Evolutionary conservation across 768 basidiomycete genomes (phyloP).

Genomic region (Hypholoma sublateritium): DNA sequence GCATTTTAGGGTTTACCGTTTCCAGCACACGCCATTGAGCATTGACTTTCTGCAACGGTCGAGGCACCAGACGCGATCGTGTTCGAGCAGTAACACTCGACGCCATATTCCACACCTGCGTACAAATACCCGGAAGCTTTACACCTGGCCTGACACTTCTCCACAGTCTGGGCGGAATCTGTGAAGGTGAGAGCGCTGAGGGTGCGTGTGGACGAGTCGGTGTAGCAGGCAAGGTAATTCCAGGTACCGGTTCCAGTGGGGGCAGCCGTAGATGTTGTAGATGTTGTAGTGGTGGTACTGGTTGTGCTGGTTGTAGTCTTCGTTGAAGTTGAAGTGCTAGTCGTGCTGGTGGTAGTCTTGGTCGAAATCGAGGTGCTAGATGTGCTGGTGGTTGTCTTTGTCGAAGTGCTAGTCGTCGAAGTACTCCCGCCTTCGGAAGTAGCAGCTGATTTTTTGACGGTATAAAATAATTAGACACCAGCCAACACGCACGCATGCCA

Average conservation of each 20-base stretch:
- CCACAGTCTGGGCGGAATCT: slow-evolving; percentile 23
- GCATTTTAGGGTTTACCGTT: slow-evolving; percentile 20
- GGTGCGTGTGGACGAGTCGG: slow-evolving; percentile 21
- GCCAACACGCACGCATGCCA: neutral
- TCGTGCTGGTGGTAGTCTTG: slow-evolving; percentile 12
- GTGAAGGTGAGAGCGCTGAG: slow-evolving; percentile 18
- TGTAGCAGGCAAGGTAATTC: slow-evolving; percentile 28
- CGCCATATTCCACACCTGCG: slow-evolving; percentile 31
- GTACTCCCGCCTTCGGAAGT: slow-evolving; percentile 2
- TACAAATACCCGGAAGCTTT: slow-evolving; percentile 24
- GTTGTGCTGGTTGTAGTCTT: slow-evolving; percentile 10
- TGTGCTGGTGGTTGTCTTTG: slow-evolving; percentile 3
- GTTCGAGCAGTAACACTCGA: slow-evolving; percentile 31
- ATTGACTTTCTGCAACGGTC: slow-evolving; percentile 22
- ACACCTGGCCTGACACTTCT: slow-evolving; percentile 28
- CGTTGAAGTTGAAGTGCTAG: slow-evolving; percentile 10
- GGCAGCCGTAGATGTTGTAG: slow-evolving; percentile 11
- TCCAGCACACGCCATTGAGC: slow-evolving; percentile 31
- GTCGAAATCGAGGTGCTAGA: slow-evolving; percentile 1
- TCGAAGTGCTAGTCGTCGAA: slow-evolving; percentile 7
- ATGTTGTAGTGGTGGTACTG: too few relatives aligned
- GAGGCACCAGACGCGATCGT: slow-evolving; percentile 20
- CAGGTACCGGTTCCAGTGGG: slow-evolving; percentile 18
- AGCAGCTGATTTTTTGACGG: slow-evolving; percentile 7
- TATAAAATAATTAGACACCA: neutral